Evolutionary conservation across 495 filamentous ascomycete genomes (phyloP).

Genomic region (Podospora pseudopauciseta): DNA sequence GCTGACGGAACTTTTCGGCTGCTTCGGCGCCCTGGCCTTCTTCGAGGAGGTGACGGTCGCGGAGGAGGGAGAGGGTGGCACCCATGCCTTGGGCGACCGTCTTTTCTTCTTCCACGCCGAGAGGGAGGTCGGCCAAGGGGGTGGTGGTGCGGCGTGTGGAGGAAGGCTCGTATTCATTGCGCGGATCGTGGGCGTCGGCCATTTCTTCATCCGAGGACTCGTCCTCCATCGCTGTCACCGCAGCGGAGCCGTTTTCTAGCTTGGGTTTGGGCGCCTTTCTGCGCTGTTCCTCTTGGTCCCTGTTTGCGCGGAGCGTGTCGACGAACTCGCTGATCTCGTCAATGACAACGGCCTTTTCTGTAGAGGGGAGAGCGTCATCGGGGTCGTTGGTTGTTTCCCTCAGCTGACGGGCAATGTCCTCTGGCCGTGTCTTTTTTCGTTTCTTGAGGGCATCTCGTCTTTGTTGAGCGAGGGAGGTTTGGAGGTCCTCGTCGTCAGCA

Average conservation of each 20-base stretch:
- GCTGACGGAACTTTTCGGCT: conserved; percentile 68
- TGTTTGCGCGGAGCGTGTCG: conserved; percentile 64
- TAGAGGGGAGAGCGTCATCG: conserved; percentile 43
- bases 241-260: conserved; percentile 29
- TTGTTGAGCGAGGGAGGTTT: conserved; percentile 76
- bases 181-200: conserved; percentile 52
- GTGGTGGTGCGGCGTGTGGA: conserved; percentile 21
- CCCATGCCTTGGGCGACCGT: conserved; percentile 74
- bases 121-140: conserved; percentile 38
- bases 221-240: conserved; percentile 48
- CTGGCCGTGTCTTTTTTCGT: conserved; percentile 74
- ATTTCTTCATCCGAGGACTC: conserved; percentile 44
- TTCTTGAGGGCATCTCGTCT: conserved; percentile 82
- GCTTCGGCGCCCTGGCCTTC: conserved; percentile 56
- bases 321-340: conserved; percentile 96
- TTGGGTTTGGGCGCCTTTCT: conserved; percentile 42
- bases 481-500: conserved; percentile 89
- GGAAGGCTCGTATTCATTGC: conserved; percentile 41
- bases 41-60: conserved; percentile 75
- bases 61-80: conserved; percentile 74
- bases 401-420: conserved; percentile 80
- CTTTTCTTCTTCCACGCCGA: conserved; percentile 79
- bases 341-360: conserved; percentile 72
- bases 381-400: conserved; percentile 58
- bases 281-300: conserved; percentile 57